A percentile compares a stretch with the other conserved stretches of the same genome.
These are phyloP conservation scores for Cyberlindnera samutprakarnensis DNA, from an alignment of 805 yeast genomes.

Conservation along the genomic window DNA sequence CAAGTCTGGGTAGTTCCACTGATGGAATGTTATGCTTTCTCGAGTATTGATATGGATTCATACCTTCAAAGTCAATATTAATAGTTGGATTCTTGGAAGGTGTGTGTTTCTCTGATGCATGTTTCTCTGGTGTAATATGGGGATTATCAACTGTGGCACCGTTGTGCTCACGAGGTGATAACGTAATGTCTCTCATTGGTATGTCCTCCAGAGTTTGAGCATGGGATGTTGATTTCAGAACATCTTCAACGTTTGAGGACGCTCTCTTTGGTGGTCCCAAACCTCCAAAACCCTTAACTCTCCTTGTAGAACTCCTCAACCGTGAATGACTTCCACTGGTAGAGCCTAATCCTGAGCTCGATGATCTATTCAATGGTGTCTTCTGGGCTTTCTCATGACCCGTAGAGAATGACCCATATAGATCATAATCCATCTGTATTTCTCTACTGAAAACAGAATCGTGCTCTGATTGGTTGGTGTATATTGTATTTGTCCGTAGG, in stretches of 20 bases:
- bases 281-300: slow-evolving; percentile 21
- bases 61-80: slow-evolving; percentile 26
- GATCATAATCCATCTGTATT: slow-evolving; percentile 5
- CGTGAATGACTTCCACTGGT: slow-evolving; percentile 12
- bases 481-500: slow-evolving; percentile 4
- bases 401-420: slow-evolving; percentile 14
- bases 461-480: slow-evolving; percentile 17
- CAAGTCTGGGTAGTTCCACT: slow-evolving; percentile 28
- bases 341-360: slow-evolving; percentile 9
- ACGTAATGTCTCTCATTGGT: slow-evolving; percentile 13
- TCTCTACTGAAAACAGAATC: slow-evolving; percentile 19
- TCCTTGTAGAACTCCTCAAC: slow-evolving; percentile 24
- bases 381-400: slow-evolving; percentile 9
- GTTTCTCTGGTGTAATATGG: slow-evolving; percentile 1
- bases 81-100: background rate
- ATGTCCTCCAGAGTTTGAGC: slow-evolving; percentile 14
- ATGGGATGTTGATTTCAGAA: background rate
- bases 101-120: background rate
- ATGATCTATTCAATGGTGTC: slow-evolving; percentile 13
- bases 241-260: slow-evolving; percentile 7
- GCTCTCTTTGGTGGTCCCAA: slow-evolving; percentile 31
- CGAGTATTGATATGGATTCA: slow-evolving; percentile 33
- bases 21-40: slow-evolving; percentile 29
- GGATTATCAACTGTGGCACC: background rate
- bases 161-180: slow-evolving; percentile 1